Evolutionary conservation across 345 rosid species (phyloP), one percentile per base, ranked within the genome.

Genomic region (Populus alba): DNA sequence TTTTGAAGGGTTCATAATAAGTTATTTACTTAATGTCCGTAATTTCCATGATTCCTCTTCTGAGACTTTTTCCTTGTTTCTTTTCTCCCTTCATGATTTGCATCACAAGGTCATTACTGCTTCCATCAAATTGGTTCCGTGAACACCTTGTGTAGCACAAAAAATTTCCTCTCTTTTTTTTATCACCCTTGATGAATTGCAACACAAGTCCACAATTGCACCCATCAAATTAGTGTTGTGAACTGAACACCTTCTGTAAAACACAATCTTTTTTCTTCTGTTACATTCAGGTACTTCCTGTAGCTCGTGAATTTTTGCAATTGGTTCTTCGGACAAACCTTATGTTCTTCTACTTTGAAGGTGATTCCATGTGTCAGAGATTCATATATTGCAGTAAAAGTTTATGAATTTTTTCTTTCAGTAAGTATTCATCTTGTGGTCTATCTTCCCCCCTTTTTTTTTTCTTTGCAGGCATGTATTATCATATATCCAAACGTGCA

Each of bases 311-410:
- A 80, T 73, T 90, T 82, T 81, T 94, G 85, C 99, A 91, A 83
- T 79, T 92, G 79, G 68, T 90, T 84, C 90, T 96, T 66, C 97
- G 98, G 66, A 87, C 95, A 65, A 96, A 96, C 82, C 87, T 92
- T 72, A 92, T 96, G 99, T 89, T 96, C 80, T 96, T 96, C 91
- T 94, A 96, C 88, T 96, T 94, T 77, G 97, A 96, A 96, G 99
- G 98, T 96, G 70, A 81, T 55, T 85, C 22, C 55, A 33, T 72
- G n/a, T 47, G 62, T 27, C 74, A 11, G n/a, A 63, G 85, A n/a
- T 59, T 33, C 71, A 55, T 77, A 9, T 72, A 18, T 55, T 66
- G 20, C 53, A 31, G 37, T 68, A 47, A 63, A 41, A 59, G 41
- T 20, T 61, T 15, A 25, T 68, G 39, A 17, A 33, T 9, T 41